Evolutionary conservation across 345 rosid genomes (phyloP).

Genomic region (Luvunga scandens): DNA sequence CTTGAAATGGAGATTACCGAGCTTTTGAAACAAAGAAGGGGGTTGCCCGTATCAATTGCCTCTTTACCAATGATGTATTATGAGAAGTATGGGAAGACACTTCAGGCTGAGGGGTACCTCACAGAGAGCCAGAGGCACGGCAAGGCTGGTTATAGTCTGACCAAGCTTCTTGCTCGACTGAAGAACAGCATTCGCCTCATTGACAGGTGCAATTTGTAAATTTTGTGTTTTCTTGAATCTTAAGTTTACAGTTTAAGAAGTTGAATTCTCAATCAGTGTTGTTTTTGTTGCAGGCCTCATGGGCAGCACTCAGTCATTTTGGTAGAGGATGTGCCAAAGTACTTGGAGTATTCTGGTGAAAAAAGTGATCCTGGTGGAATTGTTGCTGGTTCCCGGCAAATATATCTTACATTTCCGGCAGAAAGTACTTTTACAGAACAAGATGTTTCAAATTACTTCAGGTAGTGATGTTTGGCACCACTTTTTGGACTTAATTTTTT

Average conservation of each 20-base stretch:
- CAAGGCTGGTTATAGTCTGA: slow-evolving; percentile 85
- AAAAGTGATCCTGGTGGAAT: slow-evolving; percentile 59
- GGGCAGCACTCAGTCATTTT: slow-evolving; percentile 92
- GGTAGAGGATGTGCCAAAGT: slow-evolving; percentile 78
- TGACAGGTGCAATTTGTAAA: slow-evolving; percentile 57
- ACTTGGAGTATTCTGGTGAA: slow-evolving; percentile 47
- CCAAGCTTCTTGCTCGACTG: slow-evolving; percentile 89
- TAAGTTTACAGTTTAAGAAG: background rate
- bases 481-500: background rate
- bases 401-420: slow-evolving; percentile 93
- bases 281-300: slow-evolving; percentile 63
- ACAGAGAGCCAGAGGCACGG: slow-evolving; percentile 99
- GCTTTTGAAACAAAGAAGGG: slow-evolving; percentile 74
- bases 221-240: background rate
- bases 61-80: slow-evolving; percentile 86
- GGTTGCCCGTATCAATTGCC: slow-evolving; percentile 91
- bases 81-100: slow-evolving; percentile 77
- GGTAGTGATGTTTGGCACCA: slow-evolving; percentile 24
- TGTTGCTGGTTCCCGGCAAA: slow-evolving; percentile 73
- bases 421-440: slow-evolving; percentile 82
- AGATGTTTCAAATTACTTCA: slow-evolving; percentile 86
- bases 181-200: slow-evolving; percentile 80
- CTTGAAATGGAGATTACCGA: slow-evolving; percentile 80
- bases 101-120: slow-evolving; percentile 97
- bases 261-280: background rate